phyloP scores from a whole-genome alignment of 306 rosid genomes.

The Pachyrhizus erosus region DNA sequence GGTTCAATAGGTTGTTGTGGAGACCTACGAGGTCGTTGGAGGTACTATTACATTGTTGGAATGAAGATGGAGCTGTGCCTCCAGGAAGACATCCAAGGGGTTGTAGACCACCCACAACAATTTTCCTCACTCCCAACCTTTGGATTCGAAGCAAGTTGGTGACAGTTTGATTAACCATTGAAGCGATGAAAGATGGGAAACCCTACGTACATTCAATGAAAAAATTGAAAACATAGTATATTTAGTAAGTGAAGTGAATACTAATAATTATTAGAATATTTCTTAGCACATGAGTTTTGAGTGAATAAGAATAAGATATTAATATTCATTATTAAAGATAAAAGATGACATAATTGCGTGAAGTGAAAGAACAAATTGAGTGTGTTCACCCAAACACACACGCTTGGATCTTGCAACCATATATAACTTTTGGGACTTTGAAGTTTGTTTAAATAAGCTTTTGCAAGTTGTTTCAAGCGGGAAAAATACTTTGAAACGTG shows the following conservation, averaged over 20 bases:
- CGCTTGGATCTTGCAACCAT: not conserved
- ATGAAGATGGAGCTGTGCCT: slow-evolving; percentile 47
- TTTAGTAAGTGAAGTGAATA: too few relatives aligned
- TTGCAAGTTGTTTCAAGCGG: not conserved
- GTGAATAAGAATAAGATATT: not conserved
- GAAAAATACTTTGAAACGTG: not conserved
- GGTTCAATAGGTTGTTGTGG: slow-evolving; percentile 64
- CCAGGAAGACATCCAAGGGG: slow-evolving; percentile 77
- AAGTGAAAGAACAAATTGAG: not conserved
- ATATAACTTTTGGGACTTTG: not conserved
- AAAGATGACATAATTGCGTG: too few relatives aligned
- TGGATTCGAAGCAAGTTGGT: slow-evolving; percentile 59
- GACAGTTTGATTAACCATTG: slow-evolving; percentile 57
- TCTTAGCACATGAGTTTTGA: not conserved
- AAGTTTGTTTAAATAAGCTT: not conserved
- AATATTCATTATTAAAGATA: too few relatives aligned
- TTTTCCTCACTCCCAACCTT: slow-evolving; percentile 63
- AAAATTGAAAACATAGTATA: not conserved
- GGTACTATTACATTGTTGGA: slow-evolving; percentile 55
- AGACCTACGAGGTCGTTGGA: slow-evolving; percentile 47
- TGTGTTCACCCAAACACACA: too few relatives aligned
- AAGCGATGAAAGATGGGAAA: slow-evolving; percentile 49
- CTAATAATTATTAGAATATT: too few relatives aligned
- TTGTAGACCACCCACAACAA: slow-evolving; percentile 59
- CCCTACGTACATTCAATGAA: not conserved